Conservation (phyloP, 305 asterid species). For the Fraxinus greggii region DNA sequence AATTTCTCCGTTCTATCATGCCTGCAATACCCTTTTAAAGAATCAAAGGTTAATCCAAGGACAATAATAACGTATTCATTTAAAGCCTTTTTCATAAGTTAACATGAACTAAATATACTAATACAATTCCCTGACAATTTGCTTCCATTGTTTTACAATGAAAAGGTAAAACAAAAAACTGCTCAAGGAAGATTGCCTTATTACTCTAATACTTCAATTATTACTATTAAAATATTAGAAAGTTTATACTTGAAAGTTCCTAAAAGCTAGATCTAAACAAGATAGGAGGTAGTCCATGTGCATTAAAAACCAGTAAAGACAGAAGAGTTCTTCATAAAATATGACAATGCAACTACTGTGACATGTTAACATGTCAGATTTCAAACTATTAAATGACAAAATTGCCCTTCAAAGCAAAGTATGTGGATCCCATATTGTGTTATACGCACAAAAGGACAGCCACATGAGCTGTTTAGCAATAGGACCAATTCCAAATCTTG, state of each 20-base stretch:
- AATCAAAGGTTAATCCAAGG: conserved; percentile 2
- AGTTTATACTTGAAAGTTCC: conserved; percentile 8
- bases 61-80: background rate
- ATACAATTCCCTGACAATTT: background rate
- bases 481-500: background rate
- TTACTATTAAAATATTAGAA: background rate
- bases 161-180: background rate
- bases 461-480: conserved; percentile 33
- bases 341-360: conserved; percentile 18
- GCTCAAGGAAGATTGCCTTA: conserved; percentile 17
- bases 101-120: background rate
- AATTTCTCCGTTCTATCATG: background rate
- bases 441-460: conserved; percentile 7
- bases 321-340: conserved; percentile 9
- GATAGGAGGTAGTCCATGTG: conserved; percentile 8
- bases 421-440: conserved; percentile 6
- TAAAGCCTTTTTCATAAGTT: background rate
- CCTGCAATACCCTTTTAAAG: conserved; percentile 8
- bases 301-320: conserved; percentile 20
- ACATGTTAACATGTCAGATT: conserved; percentile 29
- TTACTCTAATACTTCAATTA: conserved; percentile 6
- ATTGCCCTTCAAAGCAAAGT: conserved; percentile 1
- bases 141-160: background rate
- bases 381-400: conserved; percentile 21
- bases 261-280: conserved; percentile 14